Evolutionary conservation across 2,329 filamentous ascomycete species (phyloP).

Genomic region (Neospermospora avenae): DNA sequence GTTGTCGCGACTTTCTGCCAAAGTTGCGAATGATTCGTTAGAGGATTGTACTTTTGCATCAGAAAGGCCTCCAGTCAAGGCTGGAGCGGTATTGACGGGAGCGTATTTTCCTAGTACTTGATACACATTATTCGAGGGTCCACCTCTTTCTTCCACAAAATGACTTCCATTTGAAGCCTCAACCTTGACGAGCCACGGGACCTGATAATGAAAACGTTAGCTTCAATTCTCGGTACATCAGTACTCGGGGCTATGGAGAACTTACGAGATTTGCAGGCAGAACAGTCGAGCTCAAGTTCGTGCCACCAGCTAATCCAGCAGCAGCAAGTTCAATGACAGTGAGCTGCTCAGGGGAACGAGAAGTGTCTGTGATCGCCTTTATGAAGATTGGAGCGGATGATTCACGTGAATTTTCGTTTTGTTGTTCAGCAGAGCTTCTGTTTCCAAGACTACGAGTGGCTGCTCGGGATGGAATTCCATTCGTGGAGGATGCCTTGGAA

Average conservation of each 20-base stretch:
- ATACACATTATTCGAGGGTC: neutral
- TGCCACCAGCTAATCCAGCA: no score
- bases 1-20: no score
- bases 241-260: no score
- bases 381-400: no score
- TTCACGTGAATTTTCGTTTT: no score
- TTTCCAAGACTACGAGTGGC: neutral
- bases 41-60: neutral
- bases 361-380: no score
- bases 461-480: neutral
- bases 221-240: neutral
- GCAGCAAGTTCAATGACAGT: no score
- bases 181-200: neutral
- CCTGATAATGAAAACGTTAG: neutral
- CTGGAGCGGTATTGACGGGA: neutral
- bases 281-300: no score
- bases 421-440: neutral
- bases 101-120: neutral
- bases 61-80: no score
- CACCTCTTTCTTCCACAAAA: neutral
- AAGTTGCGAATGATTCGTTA: neutral
- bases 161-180: neutral
- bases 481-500: neutral
- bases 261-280: no score
- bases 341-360: no score